Evolutionary conservation across 1,284 basidiomycete species (phyloP), one percentile per base, ranked within the genome.

Genomic region (Tranzscheliella williamsii): DNA sequence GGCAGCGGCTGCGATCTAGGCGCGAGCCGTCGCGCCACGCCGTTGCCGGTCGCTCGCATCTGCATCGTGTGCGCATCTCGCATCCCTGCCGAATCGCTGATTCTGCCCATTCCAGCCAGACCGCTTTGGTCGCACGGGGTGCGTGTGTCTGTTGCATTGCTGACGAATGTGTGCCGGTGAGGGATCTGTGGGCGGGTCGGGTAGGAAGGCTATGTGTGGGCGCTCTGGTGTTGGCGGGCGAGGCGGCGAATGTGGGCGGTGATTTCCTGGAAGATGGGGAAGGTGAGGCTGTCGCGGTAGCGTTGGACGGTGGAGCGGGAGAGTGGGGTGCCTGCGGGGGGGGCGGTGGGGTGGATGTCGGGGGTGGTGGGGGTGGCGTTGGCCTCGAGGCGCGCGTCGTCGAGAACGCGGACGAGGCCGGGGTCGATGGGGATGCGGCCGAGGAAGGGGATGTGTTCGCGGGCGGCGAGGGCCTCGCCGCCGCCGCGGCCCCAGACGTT

Each of bases 401-500:
- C 94, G 67, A 98, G 79, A 37, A 97, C 79, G 20, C 85, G 85
- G 37, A 95, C 92, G 21, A 99, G 84, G 65, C 90, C 89, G 0
- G 90, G 89, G 80, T 98, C 95, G 41, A 99, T 89, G 2, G 95
- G 95, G 24, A 99, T 83, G 38, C 89, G 84, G 2, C 95, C 95
- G 45, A 99, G 81, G 78, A 95, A 96, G 35, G 78, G 79, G 21
- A 96, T 74, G 6, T 81, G 83, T 76, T 93, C 89, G 34, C 84
- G 82, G 57, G 82, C 80, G 0, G 91, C 90, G 85, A 77, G 44
- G 9, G 73, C 70, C 79, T 88, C 85, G 0, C 93, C 95, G 2
- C 95, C 95, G 11, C 92, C 92, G 9, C 86, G 89, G 5, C 93
- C 95, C 80, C 97, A 99, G 39, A 95, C 86, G 74, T 95, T 91